These are phyloP conservation scores for Saccharomyces pastorianus DNA, from an alignment of 1,139 yeast genomes.

Conservation along the genomic window DNA sequence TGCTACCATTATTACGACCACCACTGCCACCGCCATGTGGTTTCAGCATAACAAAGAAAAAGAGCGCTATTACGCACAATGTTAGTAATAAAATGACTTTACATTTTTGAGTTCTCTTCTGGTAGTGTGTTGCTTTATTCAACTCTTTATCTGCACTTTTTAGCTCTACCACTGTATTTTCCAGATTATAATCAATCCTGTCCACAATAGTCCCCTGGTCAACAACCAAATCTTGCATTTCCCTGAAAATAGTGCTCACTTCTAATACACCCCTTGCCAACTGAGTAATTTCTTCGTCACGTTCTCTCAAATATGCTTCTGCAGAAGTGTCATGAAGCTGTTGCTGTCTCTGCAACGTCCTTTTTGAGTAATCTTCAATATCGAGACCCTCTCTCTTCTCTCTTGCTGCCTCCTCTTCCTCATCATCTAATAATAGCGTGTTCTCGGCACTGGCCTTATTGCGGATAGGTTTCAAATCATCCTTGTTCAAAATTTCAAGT, in stretches of 20 bases:
- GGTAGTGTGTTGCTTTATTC: slow-evolving; percentile 68
- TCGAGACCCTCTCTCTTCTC: slow-evolving; percentile 13
- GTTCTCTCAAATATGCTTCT: slow-evolving; percentile 40
- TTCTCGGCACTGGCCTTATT: slow-evolving; percentile 5
- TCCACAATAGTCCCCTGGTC: slow-evolving; percentile 94
- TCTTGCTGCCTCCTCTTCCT: slow-evolving; percentile 42
- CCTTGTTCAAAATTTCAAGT: slow-evolving; percentile 68
- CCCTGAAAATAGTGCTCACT: slow-evolving; percentile 85
- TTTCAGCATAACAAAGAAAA: slow-evolving; percentile 62
- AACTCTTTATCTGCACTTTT: slow-evolving; percentile 73
- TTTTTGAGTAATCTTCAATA: slow-evolving; percentile 39
- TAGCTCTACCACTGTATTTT: slow-evolving; percentile 67
- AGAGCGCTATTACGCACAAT: slow-evolving; percentile 61
- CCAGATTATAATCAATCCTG: slow-evolving; percentile 84
- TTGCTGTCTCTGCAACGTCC: slow-evolving; percentile 38
- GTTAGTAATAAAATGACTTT: slow-evolving; percentile 69
- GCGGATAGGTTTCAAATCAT: slow-evolving; percentile 43
- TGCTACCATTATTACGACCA: neutral
- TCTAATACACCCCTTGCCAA: slow-evolving; percentile 92
- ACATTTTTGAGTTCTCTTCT: slow-evolving; percentile 84
- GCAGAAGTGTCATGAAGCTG: slow-evolving; percentile 34
- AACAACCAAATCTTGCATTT: slow-evolving; percentile 82
- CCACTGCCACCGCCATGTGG: slow-evolving; percentile 37
- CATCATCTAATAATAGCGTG: slow-evolving; percentile 29
- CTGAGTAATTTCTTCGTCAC: slow-evolving; percentile 83